Conservation (phyloP, 2,329 filamentous ascomycete species). For the Microdochium paspali region DNA sequence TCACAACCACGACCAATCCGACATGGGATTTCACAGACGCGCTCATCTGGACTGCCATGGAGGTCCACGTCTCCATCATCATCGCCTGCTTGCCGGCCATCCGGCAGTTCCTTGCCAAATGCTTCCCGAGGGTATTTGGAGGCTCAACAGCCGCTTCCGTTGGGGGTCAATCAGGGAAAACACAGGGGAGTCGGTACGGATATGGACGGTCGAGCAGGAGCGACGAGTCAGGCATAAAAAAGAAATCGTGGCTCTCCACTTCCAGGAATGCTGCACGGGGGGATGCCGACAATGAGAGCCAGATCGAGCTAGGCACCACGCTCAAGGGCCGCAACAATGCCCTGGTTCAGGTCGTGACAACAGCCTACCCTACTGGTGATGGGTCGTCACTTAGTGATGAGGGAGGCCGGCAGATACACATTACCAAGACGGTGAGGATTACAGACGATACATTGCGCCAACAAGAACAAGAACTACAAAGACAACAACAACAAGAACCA, state of each 20-base stretch:
- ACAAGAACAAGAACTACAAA: too few species aligned
- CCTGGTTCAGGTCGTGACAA: background rate
- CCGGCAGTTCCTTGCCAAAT: constrained; percentile 16
- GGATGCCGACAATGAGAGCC: constrained; percentile 13
- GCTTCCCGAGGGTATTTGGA: background rate
- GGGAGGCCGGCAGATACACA: background rate
- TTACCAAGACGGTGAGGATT: background rate
- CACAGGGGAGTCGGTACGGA: background rate
- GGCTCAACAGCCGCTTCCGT: background rate
- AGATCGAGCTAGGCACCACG: constrained; percentile 20
- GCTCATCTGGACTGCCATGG: constrained; percentile 32
- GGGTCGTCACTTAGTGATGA: background rate
- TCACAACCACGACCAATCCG: constrained; percentile 22
- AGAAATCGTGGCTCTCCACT: background rate
- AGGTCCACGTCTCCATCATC: constrained; percentile 30
- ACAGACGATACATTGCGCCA: background rate
- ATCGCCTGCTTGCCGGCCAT: constrained; percentile 30
- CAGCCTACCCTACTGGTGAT: background rate
- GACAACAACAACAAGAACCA: too few species aligned
- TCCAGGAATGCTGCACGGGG: constrained; percentile 1
- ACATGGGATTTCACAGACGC: constrained; percentile 18
- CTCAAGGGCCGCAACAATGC: constrained; percentile 1
- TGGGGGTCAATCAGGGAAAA: background rate
- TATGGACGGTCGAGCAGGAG: background rate
- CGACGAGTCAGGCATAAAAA: background rate